Base-by-base conservation (phyloP, 352 stramenopile genomes). In the Globisporangium canariense region DNA sequence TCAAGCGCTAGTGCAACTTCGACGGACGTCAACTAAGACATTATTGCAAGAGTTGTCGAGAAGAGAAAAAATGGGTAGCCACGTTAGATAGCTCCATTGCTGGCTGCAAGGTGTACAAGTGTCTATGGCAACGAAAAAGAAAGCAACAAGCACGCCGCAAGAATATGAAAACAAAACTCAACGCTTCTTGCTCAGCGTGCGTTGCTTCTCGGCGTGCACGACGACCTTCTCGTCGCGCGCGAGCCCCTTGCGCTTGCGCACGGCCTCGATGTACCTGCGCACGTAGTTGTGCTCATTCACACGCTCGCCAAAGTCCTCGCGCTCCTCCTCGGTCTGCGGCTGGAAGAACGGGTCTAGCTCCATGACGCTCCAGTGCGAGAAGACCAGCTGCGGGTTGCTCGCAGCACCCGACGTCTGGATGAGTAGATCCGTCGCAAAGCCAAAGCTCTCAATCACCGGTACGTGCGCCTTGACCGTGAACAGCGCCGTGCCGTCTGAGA, bases 261-360 rank as follows among this genome's bases (percentile, higher is more conserved):
- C 88, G 9, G 87, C 83, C 43, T 98, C 91, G 68, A 99, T 98
- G 70, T 98, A 98, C 53, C 93, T 89, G 55, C 97, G 78, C 30
- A 98, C 96, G 59, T 89, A 92, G 68, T 98, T 99, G 71, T 97
- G 93, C 65, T 94, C 90, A 69, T 94, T 89, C 13, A 95, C 74
- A 38, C 79, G 79, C 75, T 98, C 95, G 43, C 95, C 95, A 71
- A 93, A 98, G 65, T 98, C 97, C 76, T 99, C 96, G 53, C 95
- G 86, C 75, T 99, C 96, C 60, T 98, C 93, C 65, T 98, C 85
- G 2, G 94, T 98, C 54, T 92, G 96, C 30, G 96, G 95, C 65
- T 98, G 95, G 81, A 98, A 99, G 73, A 98, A 99, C 6, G 97
- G 97, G 63, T 98, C 95, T 74, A 97, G 91, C 34, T 97, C 86